Percentiles rank a stretch among this genome's conserved stretches.
Conservation (phyloP, 2,329 filamentous ascomycete genomes). For the Cytospora leucostoma region DNA sequence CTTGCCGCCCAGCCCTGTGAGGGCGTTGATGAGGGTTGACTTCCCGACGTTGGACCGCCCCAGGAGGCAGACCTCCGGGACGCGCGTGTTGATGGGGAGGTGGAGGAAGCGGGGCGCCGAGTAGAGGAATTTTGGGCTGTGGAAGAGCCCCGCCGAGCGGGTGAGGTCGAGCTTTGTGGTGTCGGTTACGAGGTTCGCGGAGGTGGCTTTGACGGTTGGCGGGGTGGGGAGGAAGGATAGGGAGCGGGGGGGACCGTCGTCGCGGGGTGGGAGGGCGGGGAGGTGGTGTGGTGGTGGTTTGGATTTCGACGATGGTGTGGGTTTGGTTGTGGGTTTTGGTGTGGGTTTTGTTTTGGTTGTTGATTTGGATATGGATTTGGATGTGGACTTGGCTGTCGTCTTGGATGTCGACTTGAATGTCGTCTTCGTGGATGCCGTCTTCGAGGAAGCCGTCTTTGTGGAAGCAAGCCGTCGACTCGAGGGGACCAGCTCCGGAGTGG, state of each 20-base stretch:
- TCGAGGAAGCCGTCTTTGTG: neutral
- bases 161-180: constrained; percentile 29
- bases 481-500: constrained; percentile 9
- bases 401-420: neutral
- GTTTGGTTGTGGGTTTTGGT: neutral
- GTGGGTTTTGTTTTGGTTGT: neutral
- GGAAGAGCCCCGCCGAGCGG: constrained; percentile 34
- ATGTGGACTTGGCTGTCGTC: neutral
- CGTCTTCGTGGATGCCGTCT: neutral
- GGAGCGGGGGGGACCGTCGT: constrained; percentile 24
- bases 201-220: constrained; percentile 31
- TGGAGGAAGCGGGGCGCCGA: constrained; percentile 50
- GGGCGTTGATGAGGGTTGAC: constrained; percentile 82
- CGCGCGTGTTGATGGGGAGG: constrained; percentile 52
- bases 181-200: constrained; percentile 27
- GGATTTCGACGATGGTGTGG: constrained; percentile 1
- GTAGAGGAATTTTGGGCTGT: constrained; percentile 46
- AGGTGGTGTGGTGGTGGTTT: constrained; percentile 7
- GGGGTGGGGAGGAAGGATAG: constrained; percentile 36
- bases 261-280: neutral
- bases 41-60: constrained; percentile 91
- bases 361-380: neutral
- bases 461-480: neutral
- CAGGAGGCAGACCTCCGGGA: constrained; percentile 71
- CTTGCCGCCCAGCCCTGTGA: constrained; percentile 53